Evolutionary conservation across 495 filamentous ascomycete genomes (phyloP), one percentile per base, ranked within the genome.

Genomic region (Hypomontagnella monticulosa): DNA sequence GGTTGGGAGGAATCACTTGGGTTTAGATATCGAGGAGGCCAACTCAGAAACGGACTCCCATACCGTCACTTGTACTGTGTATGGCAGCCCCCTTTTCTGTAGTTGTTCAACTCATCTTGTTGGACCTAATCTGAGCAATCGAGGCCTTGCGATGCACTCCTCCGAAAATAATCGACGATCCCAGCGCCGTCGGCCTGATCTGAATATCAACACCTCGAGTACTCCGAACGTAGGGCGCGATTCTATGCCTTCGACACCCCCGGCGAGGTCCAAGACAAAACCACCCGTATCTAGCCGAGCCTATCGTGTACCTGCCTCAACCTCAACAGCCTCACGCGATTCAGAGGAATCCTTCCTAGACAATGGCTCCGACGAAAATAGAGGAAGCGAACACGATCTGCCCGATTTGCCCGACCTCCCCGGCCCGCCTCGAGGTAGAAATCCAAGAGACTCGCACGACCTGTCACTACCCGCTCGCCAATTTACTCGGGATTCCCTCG

Each of bases 401-500:
- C 72, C 71, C 43, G 77, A 81, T n/a, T 65, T 71, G 15, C 55
- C 66, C 20, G 23, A 27, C 23, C 23, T 27, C 23, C 23, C 23
- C 23, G 23, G 23, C 23, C 23, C 23, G 23, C 73, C 64, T 38
- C 66, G 57, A 42, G 49, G 49, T 40, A 68, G 66, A 41, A 57
- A 59, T 55, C 52, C 63, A 12, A 85, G 89, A 47, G 92, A 97
- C 73, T 94, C 93, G 20, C 93, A 97, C 79, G 93, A 97, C 75
- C 80, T 97, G 48, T 93, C 92, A 32, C 79, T 96, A 49, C 87
- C 89, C 6, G 81, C 89, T 47, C 82, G 88, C 56, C 88, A 93
- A 72, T 87, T 89, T 62, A 88, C 88, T 23, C 87, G 93, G 48
- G 91, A 93, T 66, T 97, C 93, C 18, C 87, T 97, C 44, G 90